A percentile compares a stretch with the other conserved stretches of the same genome.
Evolutionary conservation across 352 stramenopile genomes (phyloP).

Genomic region (Sclerospora graminicola): DNA sequence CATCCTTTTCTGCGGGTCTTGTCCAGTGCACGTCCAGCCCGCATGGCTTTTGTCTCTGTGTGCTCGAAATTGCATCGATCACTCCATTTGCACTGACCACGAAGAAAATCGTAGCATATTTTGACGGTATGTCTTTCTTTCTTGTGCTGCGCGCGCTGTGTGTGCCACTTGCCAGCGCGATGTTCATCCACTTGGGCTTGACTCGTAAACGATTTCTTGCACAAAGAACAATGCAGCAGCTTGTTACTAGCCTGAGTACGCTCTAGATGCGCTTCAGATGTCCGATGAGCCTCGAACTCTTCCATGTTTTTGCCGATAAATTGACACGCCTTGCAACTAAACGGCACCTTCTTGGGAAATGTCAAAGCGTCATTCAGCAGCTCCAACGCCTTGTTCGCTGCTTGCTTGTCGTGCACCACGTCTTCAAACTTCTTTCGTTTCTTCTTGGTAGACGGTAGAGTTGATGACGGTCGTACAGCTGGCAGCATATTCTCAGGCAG

Average conservation of each 20-base stretch:
- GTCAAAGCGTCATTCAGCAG: conserved; percentile 37
- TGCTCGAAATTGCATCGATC: conserved; percentile 69
- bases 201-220: conserved; percentile 76
- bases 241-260: conserved; percentile 21
- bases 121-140: conserved; percentile 56
- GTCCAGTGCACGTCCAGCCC: conserved; percentile 32
- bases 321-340: conserved; percentile 69
- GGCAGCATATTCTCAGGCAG: conserved; percentile 52
- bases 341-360: conserved; percentile 68
- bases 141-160: conserved; percentile 55
- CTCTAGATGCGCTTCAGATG: conserved; percentile 36
- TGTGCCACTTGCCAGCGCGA: conserved; percentile 74
- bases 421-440: conserved; percentile 34
- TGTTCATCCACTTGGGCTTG: conserved; percentile 62
- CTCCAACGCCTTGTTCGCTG: conserved; percentile 19
- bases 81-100: conserved; percentile 51
- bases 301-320: conserved; percentile 69
- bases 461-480: conserved; percentile 16
- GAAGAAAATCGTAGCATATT: conserved; percentile 80
- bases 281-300: conserved; percentile 47
- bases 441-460: conserved; percentile 16
- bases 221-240: conserved; percentile 43
- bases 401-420: conserved; percentile 19
- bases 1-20: conserved; percentile 48
- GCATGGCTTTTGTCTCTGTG: conserved; percentile 58